These are phyloP conservation scores for Sutorius australiensis DNA, from an alignment of 768 basidiomycete species.

Conservation along the genomic window DNA sequence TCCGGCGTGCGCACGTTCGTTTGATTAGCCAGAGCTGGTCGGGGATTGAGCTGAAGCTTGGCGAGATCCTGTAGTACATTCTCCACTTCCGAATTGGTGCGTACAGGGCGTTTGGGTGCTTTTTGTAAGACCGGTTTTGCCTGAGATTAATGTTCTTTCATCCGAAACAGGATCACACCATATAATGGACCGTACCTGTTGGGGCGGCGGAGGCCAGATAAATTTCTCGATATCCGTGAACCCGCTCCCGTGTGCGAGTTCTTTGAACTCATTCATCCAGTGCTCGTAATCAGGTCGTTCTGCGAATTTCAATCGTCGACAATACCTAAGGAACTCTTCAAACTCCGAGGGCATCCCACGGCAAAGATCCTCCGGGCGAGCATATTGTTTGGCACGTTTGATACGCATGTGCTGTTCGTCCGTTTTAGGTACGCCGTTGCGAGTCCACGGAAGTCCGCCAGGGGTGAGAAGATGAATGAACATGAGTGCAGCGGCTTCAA, in stretches of 20 bases:
- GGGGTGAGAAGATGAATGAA: conserved; percentile 77
- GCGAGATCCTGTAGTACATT: conserved; percentile 56
- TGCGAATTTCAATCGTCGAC: conserved; percentile 62
- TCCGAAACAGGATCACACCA: not conserved
- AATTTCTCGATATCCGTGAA: conserved; percentile 57
- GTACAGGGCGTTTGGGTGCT: conserved; percentile 15
- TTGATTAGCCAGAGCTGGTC: conserved; percentile 49
- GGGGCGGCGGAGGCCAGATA: conserved; percentile 65
- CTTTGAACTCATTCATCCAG: conserved; percentile 64
- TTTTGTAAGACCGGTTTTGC: conserved; percentile 29
- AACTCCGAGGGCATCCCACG: conserved; percentile 66
- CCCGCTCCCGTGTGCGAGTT: conserved; percentile 57
- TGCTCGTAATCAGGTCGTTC: conserved; percentile 62
- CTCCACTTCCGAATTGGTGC: conserved; percentile 45
- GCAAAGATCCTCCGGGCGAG: conserved; percentile 64
- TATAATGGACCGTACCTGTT: conserved; percentile 24
- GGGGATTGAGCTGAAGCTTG: conserved; percentile 53
- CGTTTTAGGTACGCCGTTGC: conserved; percentile 75
- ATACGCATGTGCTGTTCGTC: conserved; percentile 58
- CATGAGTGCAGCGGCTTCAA: conserved; percentile 76
- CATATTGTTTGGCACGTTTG: conserved; percentile 59
- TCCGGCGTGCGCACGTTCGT: conserved; percentile 37
- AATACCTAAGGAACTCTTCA: conserved; percentile 74
- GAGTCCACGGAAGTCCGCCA: conserved; percentile 71
- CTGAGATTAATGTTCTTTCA: conserved; percentile 13